Percentiles rank a stretch among this genome's conserved stretches.
Conservation (phyloP, 1,284 basidiomycete genomes). For the Ganoderma lingzhi region DNA sequence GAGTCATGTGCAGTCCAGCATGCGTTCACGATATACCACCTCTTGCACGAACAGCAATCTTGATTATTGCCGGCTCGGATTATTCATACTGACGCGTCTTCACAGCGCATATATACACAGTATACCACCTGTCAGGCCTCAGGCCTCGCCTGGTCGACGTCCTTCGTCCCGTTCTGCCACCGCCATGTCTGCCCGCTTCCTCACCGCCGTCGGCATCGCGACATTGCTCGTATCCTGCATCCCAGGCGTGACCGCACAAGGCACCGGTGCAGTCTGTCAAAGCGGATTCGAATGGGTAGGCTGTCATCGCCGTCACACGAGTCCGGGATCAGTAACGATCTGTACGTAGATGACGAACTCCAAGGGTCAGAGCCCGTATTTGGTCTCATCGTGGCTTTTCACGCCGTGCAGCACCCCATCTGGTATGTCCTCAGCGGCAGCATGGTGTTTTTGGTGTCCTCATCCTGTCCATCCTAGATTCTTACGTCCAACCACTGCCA, state of each 20-base stretch:
- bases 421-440: slow-evolving; percentile 8
- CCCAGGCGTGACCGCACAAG: slow-evolving; percentile 16
- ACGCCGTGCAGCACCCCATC: slow-evolving; percentile 20
- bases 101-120: slow-evolving; percentile 3
- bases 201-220: background rate
- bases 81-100: background rate
- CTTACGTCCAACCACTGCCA: slow-evolving; percentile 20
- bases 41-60: background rate
- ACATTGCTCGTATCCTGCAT: background rate
- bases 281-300: slow-evolving; percentile 24
- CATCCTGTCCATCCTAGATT: slow-evolving; percentile 5
- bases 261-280: slow-evolving; percentile 23
- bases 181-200: slow-evolving; percentile 15
- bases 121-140: background rate
- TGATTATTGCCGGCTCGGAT: background rate
- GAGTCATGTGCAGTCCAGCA: background rate
- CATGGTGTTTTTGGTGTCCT: background rate
- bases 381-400: slow-evolving; percentile 27
- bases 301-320: background rate
- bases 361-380: slow-evolving; percentile 28
- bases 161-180: background rate
- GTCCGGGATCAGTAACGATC: background rate
- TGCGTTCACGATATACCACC: background rate
- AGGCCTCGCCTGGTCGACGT: background rate
- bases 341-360: slow-evolving; percentile 26